These are phyloP conservation scores for Skeletonema costatum DNA, from an alignment of 108 stramenopile species.

Conservation along the genomic window DNA sequence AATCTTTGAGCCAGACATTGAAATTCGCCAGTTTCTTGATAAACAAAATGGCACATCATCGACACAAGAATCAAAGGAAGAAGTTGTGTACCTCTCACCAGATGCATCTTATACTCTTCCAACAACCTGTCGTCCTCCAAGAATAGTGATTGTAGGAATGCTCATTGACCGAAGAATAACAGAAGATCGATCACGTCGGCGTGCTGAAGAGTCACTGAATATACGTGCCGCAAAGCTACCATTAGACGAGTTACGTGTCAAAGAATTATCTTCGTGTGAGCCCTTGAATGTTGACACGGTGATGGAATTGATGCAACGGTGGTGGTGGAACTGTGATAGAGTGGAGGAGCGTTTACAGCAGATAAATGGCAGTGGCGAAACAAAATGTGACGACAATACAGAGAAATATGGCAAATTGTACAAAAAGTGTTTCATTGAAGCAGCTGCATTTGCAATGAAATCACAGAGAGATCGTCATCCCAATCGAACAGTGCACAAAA, in stretches of 20 bases:
- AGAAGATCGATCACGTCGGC: conserved; percentile 58
- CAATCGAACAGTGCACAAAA: conserved; percentile 54
- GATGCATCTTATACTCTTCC: conserved; percentile 66
- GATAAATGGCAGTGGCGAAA: neutral
- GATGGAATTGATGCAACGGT: conserved; percentile 78
- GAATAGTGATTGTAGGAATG: conserved; percentile 70
- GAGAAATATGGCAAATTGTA: conserved; percentile 5
- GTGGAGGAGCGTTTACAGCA: conserved; percentile 4
- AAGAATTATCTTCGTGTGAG: conserved; percentile 49
- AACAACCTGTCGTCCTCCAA: conserved; percentile 47
- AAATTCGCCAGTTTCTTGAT: conserved; percentile 37
- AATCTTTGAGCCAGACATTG: conserved; percentile 17
- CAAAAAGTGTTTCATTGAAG: conserved; percentile 58
- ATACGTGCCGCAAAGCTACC: conserved; percentile 51
- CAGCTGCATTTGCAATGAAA: conserved; percentile 60
- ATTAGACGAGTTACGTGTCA: conserved; percentile 54
- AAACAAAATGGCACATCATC: conserved; percentile 14
- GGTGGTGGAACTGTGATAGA: conserved; percentile 63
- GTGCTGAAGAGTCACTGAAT: conserved; percentile 50
- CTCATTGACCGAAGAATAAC: conserved; percentile 81
- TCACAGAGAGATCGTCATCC: conserved; percentile 75
- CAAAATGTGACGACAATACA: neutral
- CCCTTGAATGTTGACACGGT: conserved; percentile 84
- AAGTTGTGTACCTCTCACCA: conserved; percentile 74
- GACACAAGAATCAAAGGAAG: neutral